Percentiles rank a stretch among this genome's conserved stretches.
These are phyloP conservation scores for Pseudoturritis turrita DNA, from an alignment of 345 rosid genomes.

Conservation along the genomic window DNA sequence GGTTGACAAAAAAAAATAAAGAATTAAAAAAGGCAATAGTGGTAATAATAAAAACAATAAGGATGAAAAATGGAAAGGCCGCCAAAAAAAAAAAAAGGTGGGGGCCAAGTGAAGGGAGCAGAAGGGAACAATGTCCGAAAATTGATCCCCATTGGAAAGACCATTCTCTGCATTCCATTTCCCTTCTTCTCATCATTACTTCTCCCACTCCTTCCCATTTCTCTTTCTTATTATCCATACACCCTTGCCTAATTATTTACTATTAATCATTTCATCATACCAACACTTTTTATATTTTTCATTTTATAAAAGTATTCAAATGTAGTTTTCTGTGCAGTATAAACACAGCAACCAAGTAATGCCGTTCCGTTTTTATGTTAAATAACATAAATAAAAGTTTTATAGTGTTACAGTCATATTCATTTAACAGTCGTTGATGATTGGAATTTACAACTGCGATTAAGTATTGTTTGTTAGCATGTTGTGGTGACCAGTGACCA, in stretches of 20 bases:
- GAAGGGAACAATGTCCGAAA: slow-evolving; percentile 46
- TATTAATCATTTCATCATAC: too few relatives aligned
- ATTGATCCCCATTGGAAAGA: slow-evolving; percentile 42
- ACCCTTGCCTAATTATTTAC: slow-evolving; percentile 8
- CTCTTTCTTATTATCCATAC: neutral
- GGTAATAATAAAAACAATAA: neutral
- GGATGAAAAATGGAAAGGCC: neutral
- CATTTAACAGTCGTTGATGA: too few relatives aligned
- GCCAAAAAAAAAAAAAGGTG: neutral
- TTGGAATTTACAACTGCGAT: too few relatives aligned
- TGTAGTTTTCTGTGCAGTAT: neutral
- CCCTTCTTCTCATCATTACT: slow-evolving; percentile 52
- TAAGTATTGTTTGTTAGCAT: too few relatives aligned
- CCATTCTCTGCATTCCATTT: slow-evolving; percentile 33
- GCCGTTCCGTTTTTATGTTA: too few relatives aligned
- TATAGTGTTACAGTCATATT: too few relatives aligned
- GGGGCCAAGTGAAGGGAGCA: slow-evolving; percentile 44
- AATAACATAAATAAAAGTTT: too few relatives aligned
- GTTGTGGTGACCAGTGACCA: too few relatives aligned
- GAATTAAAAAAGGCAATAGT: neutral
- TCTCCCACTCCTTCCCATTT: slow-evolving; percentile 38
- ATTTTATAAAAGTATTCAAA: too few relatives aligned
- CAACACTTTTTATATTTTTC: too few relatives aligned
- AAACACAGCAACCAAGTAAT: neutral
- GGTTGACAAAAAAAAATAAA: neutral